These are phyloP conservation scores for Aspergillus alliaceus DNA, from an alignment of 2,329 filamentous ascomycete species.

Conservation along the genomic window DNA sequence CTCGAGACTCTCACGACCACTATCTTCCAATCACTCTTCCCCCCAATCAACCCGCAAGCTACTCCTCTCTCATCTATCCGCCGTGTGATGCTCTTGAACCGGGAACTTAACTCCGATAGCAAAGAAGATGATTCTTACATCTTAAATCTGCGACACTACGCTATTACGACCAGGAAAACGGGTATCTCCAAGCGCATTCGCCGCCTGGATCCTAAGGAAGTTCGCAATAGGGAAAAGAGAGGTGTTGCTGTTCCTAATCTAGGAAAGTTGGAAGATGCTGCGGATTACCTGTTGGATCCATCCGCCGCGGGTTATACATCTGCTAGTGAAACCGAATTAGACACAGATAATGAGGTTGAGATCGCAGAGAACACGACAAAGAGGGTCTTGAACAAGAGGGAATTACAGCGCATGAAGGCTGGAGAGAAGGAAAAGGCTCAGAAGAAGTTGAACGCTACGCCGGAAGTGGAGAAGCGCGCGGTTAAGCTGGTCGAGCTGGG, in stretches of 20 bases:
- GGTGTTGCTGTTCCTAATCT: constrained; percentile 77
- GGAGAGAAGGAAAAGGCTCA: constrained; percentile 46
- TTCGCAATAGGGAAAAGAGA: constrained; percentile 67
- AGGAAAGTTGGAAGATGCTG: constrained; percentile 85
- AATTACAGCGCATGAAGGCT: constrained; percentile 48
- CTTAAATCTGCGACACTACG: constrained; percentile 88
- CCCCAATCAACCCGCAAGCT: constrained; percentile 87
- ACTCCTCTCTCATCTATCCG: constrained; percentile 91
- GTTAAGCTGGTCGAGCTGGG: constrained; percentile 92
- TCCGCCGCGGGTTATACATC: constrained; percentile 82
- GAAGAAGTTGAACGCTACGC: constrained; percentile 42
- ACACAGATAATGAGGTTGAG: constrained; percentile 95
- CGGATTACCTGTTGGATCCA: constrained; percentile 87
- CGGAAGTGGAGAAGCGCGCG: constrained; percentile 73
- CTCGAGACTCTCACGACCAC: constrained; percentile 91
- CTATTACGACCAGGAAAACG: constrained; percentile 84
- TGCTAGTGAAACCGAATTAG: constrained; percentile 87
- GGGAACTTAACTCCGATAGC: constrained; percentile 55
- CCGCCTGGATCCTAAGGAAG: constrained; percentile 81
- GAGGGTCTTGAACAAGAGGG: constrained; percentile 54
- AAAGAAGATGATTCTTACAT: constrained; percentile 68
- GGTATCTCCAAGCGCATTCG: constrained; percentile 82
- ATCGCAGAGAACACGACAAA: constrained; percentile 60
- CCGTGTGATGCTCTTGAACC: constrained; percentile 84
- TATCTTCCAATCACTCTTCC: constrained; percentile 94